These are phyloP conservation scores for Pholiota adiposa DNA, from an alignment of 1,284 basidiomycete genomes.

Conservation along the genomic window DNA sequence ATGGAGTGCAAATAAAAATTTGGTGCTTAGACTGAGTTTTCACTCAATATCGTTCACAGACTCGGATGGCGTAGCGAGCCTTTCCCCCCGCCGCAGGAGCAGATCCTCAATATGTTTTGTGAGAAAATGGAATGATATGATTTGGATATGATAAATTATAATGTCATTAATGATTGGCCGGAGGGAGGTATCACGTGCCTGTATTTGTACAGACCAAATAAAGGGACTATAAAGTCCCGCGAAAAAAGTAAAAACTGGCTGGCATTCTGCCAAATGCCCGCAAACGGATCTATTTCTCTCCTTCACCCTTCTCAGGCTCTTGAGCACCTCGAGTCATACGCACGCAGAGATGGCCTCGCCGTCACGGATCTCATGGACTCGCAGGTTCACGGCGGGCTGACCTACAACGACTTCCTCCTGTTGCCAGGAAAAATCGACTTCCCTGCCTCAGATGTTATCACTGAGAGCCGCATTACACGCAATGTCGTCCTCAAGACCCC, in stretches of 20 bases:
- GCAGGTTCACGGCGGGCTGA: slow-evolving; percentile 87
- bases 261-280: slow-evolving; percentile 23
- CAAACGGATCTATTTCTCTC: slow-evolving; percentile 18
- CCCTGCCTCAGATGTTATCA: slow-evolving; percentile 78
- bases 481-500: slow-evolving; percentile 96
- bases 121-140: too few species aligned
- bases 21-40: too few species aligned
- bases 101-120: too few species aligned
- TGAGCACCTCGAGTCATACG: slow-evolving; percentile 76
- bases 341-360: slow-evolving; percentile 84
- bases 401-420: slow-evolving; percentile 94
- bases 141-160: too few species aligned
- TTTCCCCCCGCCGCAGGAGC: too few species aligned
- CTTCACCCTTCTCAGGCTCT: slow-evolving; percentile 73
- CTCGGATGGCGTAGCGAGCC: too few species aligned
- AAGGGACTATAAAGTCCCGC: slow-evolving; percentile 14
- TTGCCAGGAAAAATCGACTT: slow-evolving; percentile 98
- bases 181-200: slow-evolving; percentile 3
- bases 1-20: too few species aligned
- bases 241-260: slow-evolving; percentile 15
- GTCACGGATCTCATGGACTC: slow-evolving; percentile 92
- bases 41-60: too few species aligned
- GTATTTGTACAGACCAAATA: slow-evolving; percentile 19
- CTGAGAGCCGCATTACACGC: slow-evolving; percentile 88
- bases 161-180: neutral